Conservation (phyloP, 2,329 filamentous ascomycete species). For the Nannizziopsis barbatae region DNA sequence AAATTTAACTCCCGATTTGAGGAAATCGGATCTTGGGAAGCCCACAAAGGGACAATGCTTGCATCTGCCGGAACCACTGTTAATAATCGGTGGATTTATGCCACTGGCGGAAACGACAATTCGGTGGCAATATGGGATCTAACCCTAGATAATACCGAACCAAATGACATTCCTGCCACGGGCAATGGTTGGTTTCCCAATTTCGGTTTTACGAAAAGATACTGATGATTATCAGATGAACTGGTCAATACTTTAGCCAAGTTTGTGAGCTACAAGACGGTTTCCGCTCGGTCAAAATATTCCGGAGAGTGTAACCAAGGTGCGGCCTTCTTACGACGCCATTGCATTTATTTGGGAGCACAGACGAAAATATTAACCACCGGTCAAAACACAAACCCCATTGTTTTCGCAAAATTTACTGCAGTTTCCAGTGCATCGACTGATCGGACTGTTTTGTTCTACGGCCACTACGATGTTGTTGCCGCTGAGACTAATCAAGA, state of each 20-base stretch:
- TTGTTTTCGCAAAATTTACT: slow-evolving; percentile 83
- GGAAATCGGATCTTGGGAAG: slow-evolving; percentile 64
- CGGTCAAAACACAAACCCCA: slow-evolving; percentile 67
- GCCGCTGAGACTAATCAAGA: slow-evolving; percentile 69
- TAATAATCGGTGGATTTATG: slow-evolving; percentile 67
- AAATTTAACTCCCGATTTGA: slow-evolving; percentile 76
- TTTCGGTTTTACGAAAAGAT: background rate
- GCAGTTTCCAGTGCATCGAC: slow-evolving; percentile 56
- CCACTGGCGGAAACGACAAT: slow-evolving; percentile 88
- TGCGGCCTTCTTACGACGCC: slow-evolving; percentile 75
- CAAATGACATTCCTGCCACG: slow-evolving; percentile 39
- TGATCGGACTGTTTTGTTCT: slow-evolving; percentile 84
- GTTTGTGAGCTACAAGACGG: slow-evolving; percentile 83
- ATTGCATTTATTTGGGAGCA: slow-evolving; percentile 87
- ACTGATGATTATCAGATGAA: slow-evolving; percentile 32
- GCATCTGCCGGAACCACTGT: slow-evolving; percentile 66
- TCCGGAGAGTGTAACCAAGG: slow-evolving; percentile 86
- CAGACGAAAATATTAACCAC: slow-evolving; percentile 84
- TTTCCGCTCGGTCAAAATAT: slow-evolving; percentile 77
- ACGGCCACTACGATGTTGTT: slow-evolving; percentile 97
- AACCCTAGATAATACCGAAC: slow-evolving; percentile 42
- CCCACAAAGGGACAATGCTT: slow-evolving; percentile 77
- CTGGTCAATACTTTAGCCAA: slow-evolving; percentile 62
- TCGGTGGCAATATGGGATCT: slow-evolving; percentile 83
- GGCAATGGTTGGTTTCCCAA: slow-evolving; percentile 41